phyloP scores from a whole-genome alignment of 2,329 filamentous ascomycete species.

The Ophiobolus disseminans region DNA sequence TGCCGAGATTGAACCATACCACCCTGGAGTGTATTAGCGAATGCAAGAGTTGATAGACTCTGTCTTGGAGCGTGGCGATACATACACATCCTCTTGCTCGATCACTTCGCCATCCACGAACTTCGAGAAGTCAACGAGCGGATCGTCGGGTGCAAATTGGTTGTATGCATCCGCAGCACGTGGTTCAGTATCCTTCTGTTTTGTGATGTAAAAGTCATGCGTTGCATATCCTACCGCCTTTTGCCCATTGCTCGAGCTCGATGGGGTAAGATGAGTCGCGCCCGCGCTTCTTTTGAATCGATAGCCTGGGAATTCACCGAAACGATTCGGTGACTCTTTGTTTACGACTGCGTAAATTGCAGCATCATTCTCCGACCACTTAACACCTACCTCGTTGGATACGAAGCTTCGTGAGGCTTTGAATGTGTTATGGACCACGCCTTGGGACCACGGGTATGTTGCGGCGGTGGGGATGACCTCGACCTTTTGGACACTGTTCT shows the following conservation, averaged over 20 bases:
- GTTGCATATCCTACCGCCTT: constrained; percentile 47
- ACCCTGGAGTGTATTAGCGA: too few relatives aligned
- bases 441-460: constrained; percentile 40
- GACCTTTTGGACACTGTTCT: constrained; percentile 46
- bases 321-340: constrained; percentile 56
- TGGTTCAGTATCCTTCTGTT: constrained; percentile 57
- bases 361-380: constrained; percentile 57
- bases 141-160: constrained; percentile 47
- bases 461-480: constrained; percentile 34
- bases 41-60: too few relatives aligned
- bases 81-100: constrained; percentile 49
- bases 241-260: constrained; percentile 46
- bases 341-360: constrained; percentile 62
- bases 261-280: constrained; percentile 44
- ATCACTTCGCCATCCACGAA: constrained; percentile 59
- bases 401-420: constrained; percentile 42
- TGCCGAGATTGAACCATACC: constrained; percentile 60
- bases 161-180: constrained; percentile 48
- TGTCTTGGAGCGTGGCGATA: too few relatives aligned
- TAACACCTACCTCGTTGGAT: constrained; percentile 43
- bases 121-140: constrained; percentile 57
- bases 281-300: constrained; percentile 46
- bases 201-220: constrained; percentile 51
- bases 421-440: too few relatives aligned
- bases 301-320: constrained; percentile 62